Evolutionary conservation across 2,329 filamentous ascomycete genomes (phyloP).

Genomic region (Plenodomus lindquistii): DNA sequence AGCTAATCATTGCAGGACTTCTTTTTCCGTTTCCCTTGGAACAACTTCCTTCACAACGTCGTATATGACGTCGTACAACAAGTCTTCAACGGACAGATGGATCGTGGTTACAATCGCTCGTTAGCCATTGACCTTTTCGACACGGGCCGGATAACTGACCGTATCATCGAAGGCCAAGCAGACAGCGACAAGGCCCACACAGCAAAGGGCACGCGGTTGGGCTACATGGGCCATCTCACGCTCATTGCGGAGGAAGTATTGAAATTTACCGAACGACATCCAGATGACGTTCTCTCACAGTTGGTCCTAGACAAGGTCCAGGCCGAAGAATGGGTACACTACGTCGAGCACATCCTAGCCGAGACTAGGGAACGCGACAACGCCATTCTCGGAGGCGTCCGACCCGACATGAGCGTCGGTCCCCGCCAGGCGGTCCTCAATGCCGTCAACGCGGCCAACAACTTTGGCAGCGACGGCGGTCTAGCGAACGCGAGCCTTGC

Average conservation of each 20-base stretch:
- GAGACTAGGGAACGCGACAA: constrained; percentile 96
- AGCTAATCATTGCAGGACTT: constrained; percentile 68
- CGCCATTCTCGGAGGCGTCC: constrained; percentile 93
- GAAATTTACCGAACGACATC: constrained; percentile 94
- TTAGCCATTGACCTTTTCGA: constrained; percentile 93
- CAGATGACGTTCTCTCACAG: constrained; percentile 82
- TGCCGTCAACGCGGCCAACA: constrained; percentile 60
- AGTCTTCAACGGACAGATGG: constrained; percentile 98
- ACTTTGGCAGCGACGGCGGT: constrained; percentile 53
- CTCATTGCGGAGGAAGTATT: constrained; percentile 97
- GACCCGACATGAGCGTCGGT: constrained; percentile 85
- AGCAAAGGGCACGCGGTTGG: constrained; percentile 84
- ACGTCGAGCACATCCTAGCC: constrained; percentile 88
- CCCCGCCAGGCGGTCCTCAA: constrained; percentile 71
- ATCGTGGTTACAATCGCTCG: constrained; percentile 87
- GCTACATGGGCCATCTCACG: constrained; percentile 98
- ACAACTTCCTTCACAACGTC: constrained; percentile 98
- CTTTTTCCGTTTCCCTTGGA: constrained; percentile 99
- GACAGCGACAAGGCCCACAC: constrained; percentile 84
- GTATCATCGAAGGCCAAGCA: constrained; percentile 88
- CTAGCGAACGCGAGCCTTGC: constrained; percentile 82
- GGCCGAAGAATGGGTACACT: constrained; percentile 88
- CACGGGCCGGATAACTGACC: constrained; percentile 82
- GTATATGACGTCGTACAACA: constrained; percentile 99
- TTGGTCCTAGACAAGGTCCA: constrained; percentile 86